phyloP scores from a whole-genome alignment of 1,284 basidiomycete species.

The Leucoagaricus sp. region DNA sequence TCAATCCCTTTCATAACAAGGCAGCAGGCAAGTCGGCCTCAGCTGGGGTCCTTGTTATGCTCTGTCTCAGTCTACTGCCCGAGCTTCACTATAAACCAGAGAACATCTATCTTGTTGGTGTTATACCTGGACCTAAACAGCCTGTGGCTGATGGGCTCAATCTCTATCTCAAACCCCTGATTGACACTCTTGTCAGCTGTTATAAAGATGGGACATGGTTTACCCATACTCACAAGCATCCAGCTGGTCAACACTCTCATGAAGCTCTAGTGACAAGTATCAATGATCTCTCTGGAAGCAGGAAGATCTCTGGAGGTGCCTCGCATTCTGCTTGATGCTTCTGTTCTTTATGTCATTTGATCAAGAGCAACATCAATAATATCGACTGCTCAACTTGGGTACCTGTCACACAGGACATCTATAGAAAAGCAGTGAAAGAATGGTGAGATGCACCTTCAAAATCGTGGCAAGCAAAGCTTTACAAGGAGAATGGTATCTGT shows the following conservation, averaged over 20 bases:
- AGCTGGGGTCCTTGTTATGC: slow-evolving; percentile 34
- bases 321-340: no score
- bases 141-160: slow-evolving; percentile 27
- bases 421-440: slow-evolving; percentile 17
- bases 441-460: slow-evolving; percentile 26
- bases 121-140: slow-evolving; percentile 32
- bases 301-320: no score
- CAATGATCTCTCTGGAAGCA: no score
- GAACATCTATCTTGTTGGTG: slow-evolving; percentile 30
- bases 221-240: slow-evolving; percentile 21
- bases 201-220: slow-evolving; percentile 32
- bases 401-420: no score
- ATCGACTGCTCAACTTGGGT: no score
- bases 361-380: slow-evolving; percentile 20
- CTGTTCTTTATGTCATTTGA: no score
- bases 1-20: slow-evolving; percentile 26
- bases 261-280: slow-evolving; percentile 27
- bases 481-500: slow-evolving; percentile 23
- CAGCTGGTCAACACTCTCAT: slow-evolving; percentile 16
- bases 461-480: slow-evolving; percentile 12
- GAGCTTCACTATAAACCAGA: slow-evolving; percentile 27
- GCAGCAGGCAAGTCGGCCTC: slow-evolving; percentile 28
- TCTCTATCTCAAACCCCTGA: slow-evolving; percentile 28
- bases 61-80: slow-evolving; percentile 29
- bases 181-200: slow-evolving; percentile 29